A percentile compares a stretch with the other conserved stretches of the same genome.
phyloP scores from a whole-genome alignment of 163 green algal species.

The Trebouxiophyceae sp. region DNA sequence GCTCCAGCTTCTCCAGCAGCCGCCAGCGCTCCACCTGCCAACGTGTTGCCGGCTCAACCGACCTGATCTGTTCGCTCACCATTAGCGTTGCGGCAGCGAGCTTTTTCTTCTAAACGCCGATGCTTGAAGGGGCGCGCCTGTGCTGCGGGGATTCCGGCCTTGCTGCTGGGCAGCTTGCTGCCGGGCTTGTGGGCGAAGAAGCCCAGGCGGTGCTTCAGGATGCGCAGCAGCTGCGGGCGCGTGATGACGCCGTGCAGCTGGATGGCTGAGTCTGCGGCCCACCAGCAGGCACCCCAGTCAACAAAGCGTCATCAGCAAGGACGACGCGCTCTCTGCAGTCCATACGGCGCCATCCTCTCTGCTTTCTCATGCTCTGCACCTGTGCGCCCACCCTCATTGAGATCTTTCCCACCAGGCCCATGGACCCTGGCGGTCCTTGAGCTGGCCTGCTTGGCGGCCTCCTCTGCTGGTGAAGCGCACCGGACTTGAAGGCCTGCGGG shows the following conservation, averaged over 20 bases:
- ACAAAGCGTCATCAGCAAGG: too few relatives aligned
- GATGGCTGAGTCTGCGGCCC: constrained; percentile 27
- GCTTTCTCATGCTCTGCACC: not conserved
- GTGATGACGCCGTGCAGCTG: constrained; percentile 23
- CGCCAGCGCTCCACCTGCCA: constrained; percentile 17
- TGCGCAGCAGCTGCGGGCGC: constrained; percentile 17
- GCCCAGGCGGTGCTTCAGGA: constrained; percentile 27
- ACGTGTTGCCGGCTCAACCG: too few relatives aligned
- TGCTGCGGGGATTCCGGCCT: constrained; percentile 1
- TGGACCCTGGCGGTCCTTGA: too few relatives aligned
- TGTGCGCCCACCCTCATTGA: not conserved
- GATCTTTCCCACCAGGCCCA: not conserved
- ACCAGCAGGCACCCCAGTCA: too few relatives aligned
- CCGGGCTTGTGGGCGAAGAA: constrained; percentile 4
- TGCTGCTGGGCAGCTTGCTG: not conserved
- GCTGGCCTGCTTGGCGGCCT: too few relatives aligned
- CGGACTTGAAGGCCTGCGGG: constrained; percentile 8
- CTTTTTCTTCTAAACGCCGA: too few relatives aligned
- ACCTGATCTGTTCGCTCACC: too few relatives aligned
- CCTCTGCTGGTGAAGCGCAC: constrained; percentile 6
- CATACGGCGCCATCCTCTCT: too few relatives aligned
- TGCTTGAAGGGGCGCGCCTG: constrained; percentile 5
- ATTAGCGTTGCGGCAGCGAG: too few relatives aligned
- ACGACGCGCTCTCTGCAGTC: too few relatives aligned
- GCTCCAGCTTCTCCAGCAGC: constrained; percentile 28